phyloP scores from a whole-genome alignment of 805 yeast species.

The Yamadazyma sp. region DNA sequence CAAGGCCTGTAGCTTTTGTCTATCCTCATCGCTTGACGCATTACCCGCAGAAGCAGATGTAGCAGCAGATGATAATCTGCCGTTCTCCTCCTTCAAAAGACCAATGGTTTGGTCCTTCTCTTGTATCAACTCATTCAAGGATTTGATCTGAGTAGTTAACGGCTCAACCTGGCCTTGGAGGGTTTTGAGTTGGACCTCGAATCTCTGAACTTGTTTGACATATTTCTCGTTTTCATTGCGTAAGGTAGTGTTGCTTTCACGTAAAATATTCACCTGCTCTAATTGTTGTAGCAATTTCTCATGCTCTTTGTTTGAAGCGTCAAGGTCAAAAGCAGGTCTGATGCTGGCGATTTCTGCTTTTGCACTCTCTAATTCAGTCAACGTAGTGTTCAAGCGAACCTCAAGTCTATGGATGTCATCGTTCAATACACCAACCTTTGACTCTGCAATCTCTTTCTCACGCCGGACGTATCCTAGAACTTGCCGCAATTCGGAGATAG shows the following conservation, averaged over 20 bases:
- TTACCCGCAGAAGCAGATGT: slow-evolving; percentile 21
- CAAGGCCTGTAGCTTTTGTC: slow-evolving; percentile 26
- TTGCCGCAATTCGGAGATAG: slow-evolving; percentile 37
- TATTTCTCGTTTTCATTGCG: slow-evolving; percentile 47
- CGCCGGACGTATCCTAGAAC: slow-evolving; percentile 64
- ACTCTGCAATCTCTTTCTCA: slow-evolving; percentile 70
- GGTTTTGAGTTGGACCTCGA: slow-evolving; percentile 40
- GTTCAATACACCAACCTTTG: slow-evolving; percentile 39
- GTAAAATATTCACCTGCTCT: slow-evolving; percentile 58
- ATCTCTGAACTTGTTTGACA: slow-evolving; percentile 23
- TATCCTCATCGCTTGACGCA: slow-evolving; percentile 18
- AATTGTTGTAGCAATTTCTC: slow-evolving; percentile 50
- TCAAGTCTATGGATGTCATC: slow-evolving; percentile 57
- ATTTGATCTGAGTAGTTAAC: slow-evolving; percentile 38
- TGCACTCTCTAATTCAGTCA: slow-evolving; percentile 51
- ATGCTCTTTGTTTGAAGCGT: slow-evolving; percentile 41
- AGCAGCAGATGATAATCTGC: slow-evolving; percentile 57
- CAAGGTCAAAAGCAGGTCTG: slow-evolving; percentile 21
- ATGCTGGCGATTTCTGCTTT: slow-evolving; percentile 45
- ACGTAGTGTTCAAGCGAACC: slow-evolving; percentile 42
- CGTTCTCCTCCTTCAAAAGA: slow-evolving; percentile 51
- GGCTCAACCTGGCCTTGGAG: slow-evolving; percentile 43
- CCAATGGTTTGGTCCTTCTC: slow-evolving; percentile 51
- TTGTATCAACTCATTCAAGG: slow-evolving; percentile 30
- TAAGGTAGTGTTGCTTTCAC: slow-evolving; percentile 68